A percentile compares a stretch with the other conserved stretches of the same genome.
phyloP scores from a whole-genome alignment of 352 stramenopile genomes.

The Phytophthora ramorum region DNA sequence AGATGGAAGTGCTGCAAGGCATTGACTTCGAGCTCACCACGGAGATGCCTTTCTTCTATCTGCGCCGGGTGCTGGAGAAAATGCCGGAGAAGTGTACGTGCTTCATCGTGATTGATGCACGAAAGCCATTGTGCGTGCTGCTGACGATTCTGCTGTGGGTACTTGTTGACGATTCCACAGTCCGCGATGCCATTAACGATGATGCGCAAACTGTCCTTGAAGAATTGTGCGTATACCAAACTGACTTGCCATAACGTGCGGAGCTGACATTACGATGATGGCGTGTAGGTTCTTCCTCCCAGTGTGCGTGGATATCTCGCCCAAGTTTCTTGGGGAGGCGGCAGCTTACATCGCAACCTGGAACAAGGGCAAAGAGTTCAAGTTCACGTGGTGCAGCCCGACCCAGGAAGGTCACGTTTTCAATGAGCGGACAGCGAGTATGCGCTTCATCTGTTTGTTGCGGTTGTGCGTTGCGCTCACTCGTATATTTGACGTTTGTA shows the following conservation, averaged over 20 bases:
- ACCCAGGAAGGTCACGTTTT: constrained; percentile 57
- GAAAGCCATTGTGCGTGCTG: neutral
- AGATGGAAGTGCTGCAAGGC: constrained; percentile 84
- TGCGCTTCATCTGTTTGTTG: constrained; percentile 18
- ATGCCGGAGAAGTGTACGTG: constrained; percentile 80
- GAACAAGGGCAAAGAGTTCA: constrained; percentile 80
- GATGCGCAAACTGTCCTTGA: constrained; percentile 65
- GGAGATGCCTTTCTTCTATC: constrained; percentile 79
- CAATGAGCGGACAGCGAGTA: constrained; percentile 76
- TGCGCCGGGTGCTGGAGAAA: constrained; percentile 63
- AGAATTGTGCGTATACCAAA: constrained; percentile 58
- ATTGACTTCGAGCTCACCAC: constrained; percentile 85
- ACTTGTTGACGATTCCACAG: constrained; percentile 29
- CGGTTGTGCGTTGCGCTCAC: neutral
- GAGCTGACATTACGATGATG: constrained; percentile 2
- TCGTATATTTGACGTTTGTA: constrained; percentile 4
- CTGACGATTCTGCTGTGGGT: constrained; percentile 8
- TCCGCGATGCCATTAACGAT: constrained; percentile 54
- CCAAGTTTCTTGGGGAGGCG: constrained; percentile 71
- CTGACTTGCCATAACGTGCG: neutral
- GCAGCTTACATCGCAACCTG: constrained; percentile 79
- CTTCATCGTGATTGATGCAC: neutral
- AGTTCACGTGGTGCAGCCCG: constrained; percentile 78
- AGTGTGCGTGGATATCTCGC: constrained; percentile 59
- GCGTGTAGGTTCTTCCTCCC: constrained; percentile 69